These are phyloP conservation scores for Suillus occidentalis DNA, from an alignment of 768 basidiomycete genomes.

Conservation along the genomic window DNA sequence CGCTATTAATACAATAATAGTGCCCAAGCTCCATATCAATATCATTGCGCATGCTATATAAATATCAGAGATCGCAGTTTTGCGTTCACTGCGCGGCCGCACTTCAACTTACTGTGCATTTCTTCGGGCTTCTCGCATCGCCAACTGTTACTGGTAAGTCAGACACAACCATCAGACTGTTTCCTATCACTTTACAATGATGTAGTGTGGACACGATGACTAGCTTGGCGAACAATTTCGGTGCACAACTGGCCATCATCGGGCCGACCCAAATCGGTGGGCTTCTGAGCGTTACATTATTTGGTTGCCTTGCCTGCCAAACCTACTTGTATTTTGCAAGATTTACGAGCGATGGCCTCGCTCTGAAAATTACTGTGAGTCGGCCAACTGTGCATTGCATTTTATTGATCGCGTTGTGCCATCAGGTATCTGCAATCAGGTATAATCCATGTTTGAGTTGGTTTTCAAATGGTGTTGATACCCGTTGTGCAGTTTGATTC, in stretches of 20 bases:
- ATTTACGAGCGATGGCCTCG: conserved; percentile 8
- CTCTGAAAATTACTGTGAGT: conserved; percentile 6
- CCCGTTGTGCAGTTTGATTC: not conserved
- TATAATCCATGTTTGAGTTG: not conserved
- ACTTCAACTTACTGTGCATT: not conserved
- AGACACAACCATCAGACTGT: not conserved
- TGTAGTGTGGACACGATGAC: not conserved
- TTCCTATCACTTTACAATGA: not conserved
- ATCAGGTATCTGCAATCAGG: conserved; percentile 7
- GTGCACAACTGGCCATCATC: not conserved
- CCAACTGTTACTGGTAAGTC: not conserved
- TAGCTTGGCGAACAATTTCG: not conserved
- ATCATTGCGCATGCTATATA: too few species aligned
- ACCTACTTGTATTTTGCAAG: conserved; percentile 14
- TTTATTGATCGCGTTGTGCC: not conserved
- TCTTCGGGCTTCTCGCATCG: not conserved
- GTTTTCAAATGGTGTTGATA: not conserved
- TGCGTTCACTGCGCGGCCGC: not conserved
- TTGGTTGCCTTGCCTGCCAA: conserved; percentile 16
- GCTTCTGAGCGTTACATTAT: conserved; percentile 10
- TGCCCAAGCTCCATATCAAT: too few species aligned
- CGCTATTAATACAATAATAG: too few species aligned
- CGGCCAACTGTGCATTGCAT: not conserved
- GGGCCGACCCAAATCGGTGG: conserved; percentile 16
- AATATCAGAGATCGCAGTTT: not conserved